These are phyloP conservation scores for Ophiostoma tasmaniense DNA, from an alignment of 2,329 filamentous ascomycete genomes.

Conservation along the genomic window DNA sequence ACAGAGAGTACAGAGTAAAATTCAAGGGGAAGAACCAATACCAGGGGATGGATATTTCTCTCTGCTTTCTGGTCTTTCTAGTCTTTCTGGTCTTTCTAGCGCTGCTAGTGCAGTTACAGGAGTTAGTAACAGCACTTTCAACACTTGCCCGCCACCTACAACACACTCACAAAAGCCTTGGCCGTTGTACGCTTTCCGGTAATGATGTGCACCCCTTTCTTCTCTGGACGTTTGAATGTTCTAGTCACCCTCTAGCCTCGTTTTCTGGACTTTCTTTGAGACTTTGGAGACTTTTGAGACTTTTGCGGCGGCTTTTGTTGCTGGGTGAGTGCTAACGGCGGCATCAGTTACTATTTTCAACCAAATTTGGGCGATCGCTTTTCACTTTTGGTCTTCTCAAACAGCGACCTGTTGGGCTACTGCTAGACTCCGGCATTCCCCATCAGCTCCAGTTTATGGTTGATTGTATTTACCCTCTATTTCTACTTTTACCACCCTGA, in stretches of 20 bases:
- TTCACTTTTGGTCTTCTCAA: background rate
- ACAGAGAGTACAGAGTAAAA: background rate
- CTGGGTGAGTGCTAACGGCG: background rate
- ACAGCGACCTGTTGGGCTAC: background rate
- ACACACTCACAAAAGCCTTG: background rate
- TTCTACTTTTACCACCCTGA: background rate
- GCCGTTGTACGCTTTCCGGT: background rate
- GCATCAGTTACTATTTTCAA: slow-evolving; percentile 1
- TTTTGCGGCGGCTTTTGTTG: background rate
- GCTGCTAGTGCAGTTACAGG: no score
- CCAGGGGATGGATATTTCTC: background rate
- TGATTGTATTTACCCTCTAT: background rate
- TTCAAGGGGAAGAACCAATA: slow-evolving; percentile 1
- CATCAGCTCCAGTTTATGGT: background rate
- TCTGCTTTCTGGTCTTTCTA: background rate
- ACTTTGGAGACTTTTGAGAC: background rate
- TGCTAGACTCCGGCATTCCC: background rate
- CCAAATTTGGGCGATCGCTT: background rate
- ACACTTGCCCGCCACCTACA: background rate
- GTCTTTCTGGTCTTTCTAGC: background rate
- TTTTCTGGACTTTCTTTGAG: background rate
- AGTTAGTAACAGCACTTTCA: background rate
- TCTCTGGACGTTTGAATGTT: background rate
- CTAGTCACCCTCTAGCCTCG: background rate
- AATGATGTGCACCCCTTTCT: slow-evolving; percentile 7